Evolutionary conservation across 352 stramenopile genomes (phyloP).

Genomic region (Phytophthora podocarpi): DNA sequence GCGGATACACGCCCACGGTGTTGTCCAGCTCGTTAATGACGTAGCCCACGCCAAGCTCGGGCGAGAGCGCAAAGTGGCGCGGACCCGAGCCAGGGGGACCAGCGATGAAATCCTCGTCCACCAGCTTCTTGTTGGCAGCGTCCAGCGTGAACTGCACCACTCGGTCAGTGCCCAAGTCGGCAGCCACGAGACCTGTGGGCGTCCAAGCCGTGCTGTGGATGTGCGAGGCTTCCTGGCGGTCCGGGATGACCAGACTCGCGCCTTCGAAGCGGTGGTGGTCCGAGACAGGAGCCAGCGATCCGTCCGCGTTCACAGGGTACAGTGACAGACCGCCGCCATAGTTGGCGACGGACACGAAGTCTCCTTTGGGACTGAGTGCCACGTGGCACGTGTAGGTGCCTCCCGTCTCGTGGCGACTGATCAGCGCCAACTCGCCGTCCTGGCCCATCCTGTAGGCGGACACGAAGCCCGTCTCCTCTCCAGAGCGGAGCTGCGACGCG

Average conservation of each 20-base stretch:
- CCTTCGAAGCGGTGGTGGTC: slow-evolving; percentile 56
- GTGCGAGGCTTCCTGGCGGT: slow-evolving; percentile 78
- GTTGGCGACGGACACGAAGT: slow-evolving; percentile 76
- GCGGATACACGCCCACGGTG: slow-evolving; percentile 62
- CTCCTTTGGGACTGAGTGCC: slow-evolving; percentile 42
- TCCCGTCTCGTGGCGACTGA: slow-evolving; percentile 60
- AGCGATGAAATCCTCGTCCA: slow-evolving; percentile 45
- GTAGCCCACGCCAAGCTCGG: slow-evolving; percentile 56
- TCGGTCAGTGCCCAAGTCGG: slow-evolving; percentile 75
- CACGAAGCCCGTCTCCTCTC: slow-evolving; percentile 62
- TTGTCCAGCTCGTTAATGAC: slow-evolving; percentile 75
- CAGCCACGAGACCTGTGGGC: slow-evolving; percentile 44
- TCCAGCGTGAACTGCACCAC: slow-evolving; percentile 69
- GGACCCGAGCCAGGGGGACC: slow-evolving; percentile 59
- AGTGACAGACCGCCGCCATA: slow-evolving; percentile 71
- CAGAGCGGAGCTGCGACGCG: slow-evolving; percentile 28
- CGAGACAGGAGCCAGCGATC: slow-evolving; percentile 45
- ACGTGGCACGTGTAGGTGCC: slow-evolving; percentile 72
- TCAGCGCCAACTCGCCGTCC: slow-evolving; percentile 40
- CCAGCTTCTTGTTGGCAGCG: slow-evolving; percentile 41
- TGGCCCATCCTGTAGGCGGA: slow-evolving; percentile 53
- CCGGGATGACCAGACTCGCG: slow-evolving; percentile 48
- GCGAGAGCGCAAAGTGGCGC: slow-evolving; percentile 80
- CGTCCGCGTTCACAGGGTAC: slow-evolving; percentile 62
- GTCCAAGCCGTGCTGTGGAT: slow-evolving; percentile 81